These are phyloP conservation scores for Extremus antarcticus DNA, from an alignment of 495 filamentous ascomycete species.

Conservation along the genomic window DNA sequence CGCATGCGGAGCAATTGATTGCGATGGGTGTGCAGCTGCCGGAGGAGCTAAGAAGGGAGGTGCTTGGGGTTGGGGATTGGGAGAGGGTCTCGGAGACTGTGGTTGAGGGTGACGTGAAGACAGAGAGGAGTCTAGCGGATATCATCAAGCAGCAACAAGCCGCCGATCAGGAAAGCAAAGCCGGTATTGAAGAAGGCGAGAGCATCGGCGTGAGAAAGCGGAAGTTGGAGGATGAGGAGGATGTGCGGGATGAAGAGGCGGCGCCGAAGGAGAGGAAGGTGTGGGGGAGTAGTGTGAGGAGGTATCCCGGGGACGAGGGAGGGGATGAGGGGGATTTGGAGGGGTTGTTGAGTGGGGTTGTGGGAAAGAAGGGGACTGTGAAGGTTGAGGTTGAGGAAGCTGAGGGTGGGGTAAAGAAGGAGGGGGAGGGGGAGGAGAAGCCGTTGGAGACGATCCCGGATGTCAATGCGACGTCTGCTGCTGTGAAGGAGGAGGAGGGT, in stretches of 20 bases:
- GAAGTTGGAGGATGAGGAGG: conserved; percentile 43
- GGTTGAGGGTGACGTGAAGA: conserved; percentile 25
- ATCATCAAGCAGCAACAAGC: conserved; percentile 32
- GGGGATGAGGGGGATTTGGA: conserved; percentile 58
- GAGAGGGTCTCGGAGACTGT: conserved; percentile 52
- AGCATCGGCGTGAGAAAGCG: conserved; percentile 60
- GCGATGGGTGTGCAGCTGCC: conserved; percentile 81
- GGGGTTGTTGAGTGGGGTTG: conserved; percentile 45
- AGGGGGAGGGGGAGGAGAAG: conserved; percentile 25
- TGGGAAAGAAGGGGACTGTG: conserved; percentile 9
- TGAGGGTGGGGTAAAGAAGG: conserved; percentile 31
- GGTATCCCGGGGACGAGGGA: conserved; percentile 48
- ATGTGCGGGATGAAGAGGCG: conserved; percentile 34
- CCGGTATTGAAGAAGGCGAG: conserved; percentile 24
- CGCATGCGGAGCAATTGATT: conserved; percentile 74
- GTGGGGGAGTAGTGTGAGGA: conserved; percentile 64
- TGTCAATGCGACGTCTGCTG: conserved; percentile 7
- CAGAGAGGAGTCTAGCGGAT: background rate
- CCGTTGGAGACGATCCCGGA: background rate
- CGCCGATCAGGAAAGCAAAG: conserved; percentile 30
- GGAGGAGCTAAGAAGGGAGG: conserved; percentile 61
- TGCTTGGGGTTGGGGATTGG: conserved; percentile 92
- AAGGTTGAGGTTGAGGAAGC: conserved; percentile 24
- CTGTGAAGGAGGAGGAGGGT: conserved; percentile 26
- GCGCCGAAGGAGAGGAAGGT: conserved; percentile 35